A percentile compares a stretch with the other conserved stretches of the same genome.
Evolutionary conservation across 2,329 filamentous ascomycete genomes (phyloP).

Genomic region (Ophiosphaerella narmari): DNA sequence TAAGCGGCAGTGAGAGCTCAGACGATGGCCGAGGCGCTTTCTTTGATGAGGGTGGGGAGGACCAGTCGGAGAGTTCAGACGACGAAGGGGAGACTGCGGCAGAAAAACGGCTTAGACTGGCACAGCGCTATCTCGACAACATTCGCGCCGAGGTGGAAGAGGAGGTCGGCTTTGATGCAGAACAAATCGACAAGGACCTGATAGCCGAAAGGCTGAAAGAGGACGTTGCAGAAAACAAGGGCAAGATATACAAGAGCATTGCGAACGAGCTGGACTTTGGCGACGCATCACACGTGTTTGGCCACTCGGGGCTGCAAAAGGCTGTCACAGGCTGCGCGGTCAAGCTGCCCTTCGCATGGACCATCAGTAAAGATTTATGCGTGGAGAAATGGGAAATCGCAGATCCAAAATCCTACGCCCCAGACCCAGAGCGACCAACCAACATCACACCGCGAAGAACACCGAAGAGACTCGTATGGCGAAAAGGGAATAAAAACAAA

Average conservation of each 20-base stretch:
- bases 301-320: slow-evolving; percentile 78
- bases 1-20: slow-evolving; percentile 78
- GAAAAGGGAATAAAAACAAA: slow-evolving; percentile 64
- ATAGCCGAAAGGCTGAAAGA: slow-evolving; percentile 85
- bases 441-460: slow-evolving; percentile 61
- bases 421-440: slow-evolving; percentile 27
- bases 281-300: slow-evolving; percentile 69
- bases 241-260: slow-evolving; percentile 82
- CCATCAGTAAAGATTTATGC: slow-evolving; percentile 80
- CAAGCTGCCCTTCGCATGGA: slow-evolving; percentile 82
- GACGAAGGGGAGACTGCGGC: slow-evolving; percentile 85
- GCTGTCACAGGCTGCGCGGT: slow-evolving; percentile 79
- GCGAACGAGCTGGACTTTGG: slow-evolving; percentile 73
- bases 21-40: slow-evolving; percentile 61
- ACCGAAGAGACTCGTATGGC: slow-evolving; percentile 66
- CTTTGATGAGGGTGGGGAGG: slow-evolving; percentile 37
- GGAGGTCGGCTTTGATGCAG: slow-evolving; percentile 87
- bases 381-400: slow-evolving; percentile 90
- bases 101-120: slow-evolving; percentile 82
- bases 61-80: slow-evolving; percentile 63
- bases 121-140: slow-evolving; percentile 91
- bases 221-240: slow-evolving; percentile 90
- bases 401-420: slow-evolving; percentile 47
- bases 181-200: slow-evolving; percentile 88
- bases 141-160: slow-evolving; percentile 75